Evolutionary conservation across 352 stramenopile genomes (phyloP), one percentile per base, ranked within the genome.

Genomic region (Albugo candida): DNA sequence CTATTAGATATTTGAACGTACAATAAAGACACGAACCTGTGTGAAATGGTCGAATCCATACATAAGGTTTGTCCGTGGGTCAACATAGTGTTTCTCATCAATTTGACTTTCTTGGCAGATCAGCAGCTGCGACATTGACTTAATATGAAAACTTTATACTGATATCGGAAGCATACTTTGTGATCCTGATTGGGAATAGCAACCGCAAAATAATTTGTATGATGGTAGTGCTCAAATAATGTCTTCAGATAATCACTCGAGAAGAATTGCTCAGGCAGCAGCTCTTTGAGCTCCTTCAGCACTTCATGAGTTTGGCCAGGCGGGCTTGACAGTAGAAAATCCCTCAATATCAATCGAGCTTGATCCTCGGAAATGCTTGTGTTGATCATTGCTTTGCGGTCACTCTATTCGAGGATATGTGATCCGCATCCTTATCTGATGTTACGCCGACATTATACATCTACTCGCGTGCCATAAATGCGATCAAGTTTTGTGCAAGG

Each of bases 251-350:
- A 70, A 13, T 54, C 59, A 34, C 92, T 77, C 13, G 70, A 65
- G 31, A 95, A 61, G 51, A 94, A 57, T 18, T 58, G 59, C 16
- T 58, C 55, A 14, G 80, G 69, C 39, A 93, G 63, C n/a, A 94
- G 67, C 61, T 86, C 85, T 16, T 59, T 65, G 18, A 93, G 70
- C 56, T 94, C 81, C 54, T 65, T 65, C 44, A 85, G 53, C 46
- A 94, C 79, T 44, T 94, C 77, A 45, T 91, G 65, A 48, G 95
- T 63, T 65, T 96, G 76, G 13, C 85, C 83, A 0, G 87, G 83
- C 3, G 82, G 84, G 53, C 70, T 91, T 12, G 81, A 82, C n/a
- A 94, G 61, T 49, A 96, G 56, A 44, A 94, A 88, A 35, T 81
- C 8, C 24, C 24, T 31, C 24, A 31, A 31, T 3, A 31, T 8